Base-by-base conservation (phyloP, 2,329 filamentous ascomycete genomes). In the Trichoderma sp. region DNA sequence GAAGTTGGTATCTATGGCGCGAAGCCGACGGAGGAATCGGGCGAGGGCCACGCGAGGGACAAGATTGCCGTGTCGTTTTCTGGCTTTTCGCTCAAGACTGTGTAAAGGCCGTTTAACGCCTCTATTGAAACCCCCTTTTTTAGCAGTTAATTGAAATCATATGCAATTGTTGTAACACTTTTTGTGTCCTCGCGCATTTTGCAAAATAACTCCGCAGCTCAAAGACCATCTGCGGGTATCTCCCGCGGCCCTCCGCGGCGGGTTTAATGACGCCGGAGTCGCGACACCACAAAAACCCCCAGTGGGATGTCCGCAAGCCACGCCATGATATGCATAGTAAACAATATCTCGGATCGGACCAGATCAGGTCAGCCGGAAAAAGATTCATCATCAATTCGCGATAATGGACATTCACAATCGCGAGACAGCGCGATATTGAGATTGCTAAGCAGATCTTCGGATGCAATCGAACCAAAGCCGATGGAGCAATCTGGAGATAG, bases 1-100 rank as follows among this genome's bases (percentile, higher is more conserved):
- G 45, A 66, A 27, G 75, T 77, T 29, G 77, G 77, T 9, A 76
- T 77, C 6, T 77, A 77, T 8, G 77, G 77, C n/a, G 77, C 77
- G 14, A 77, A 77, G 77, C 77, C 77, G 72, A 77, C 77, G 73
- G 72, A 76, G 62, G 77, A 77, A 31, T 45, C 62, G 33, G 68
- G 71, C 29, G 68, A 66, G 27, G 68, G 60, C 18, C 66, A 75
- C 24, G 50, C 67, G 66, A 71, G 69, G 41, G 65, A 76, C 21
- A 72, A 66, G 35, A 76, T 77, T 66, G 59, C 69, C 8, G 77
- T 77, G 60, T 64, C 73, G 14, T 77, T 77, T 74, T 68, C 69
- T 6, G 74, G 64, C 24, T 77, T 77, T 50, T 59, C 64, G 56
- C 59, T 78, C 16, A 67, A 72, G 16, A 64, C 41, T 45, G 71